Evolutionary conservation across 768 basidiomycete genomes (phyloP), one percentile per base, ranked within the genome.

Genomic region (Plicaturopsis crispa): DNA sequence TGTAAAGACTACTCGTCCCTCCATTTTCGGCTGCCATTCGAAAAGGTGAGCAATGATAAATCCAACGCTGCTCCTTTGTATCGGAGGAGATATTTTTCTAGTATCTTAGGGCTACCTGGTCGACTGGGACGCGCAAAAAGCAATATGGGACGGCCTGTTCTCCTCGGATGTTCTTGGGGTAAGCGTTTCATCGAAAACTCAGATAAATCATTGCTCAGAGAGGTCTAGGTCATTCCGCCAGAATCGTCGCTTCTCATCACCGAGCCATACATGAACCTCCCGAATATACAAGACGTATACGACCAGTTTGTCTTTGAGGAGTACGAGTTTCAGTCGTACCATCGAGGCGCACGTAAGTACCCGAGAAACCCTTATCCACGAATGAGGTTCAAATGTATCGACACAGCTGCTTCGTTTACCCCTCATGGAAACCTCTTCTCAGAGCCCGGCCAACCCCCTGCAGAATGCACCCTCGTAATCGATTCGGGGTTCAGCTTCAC

Each of bases 281-380:
- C 89, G 18, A 91, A 89, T 53, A 75, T 96, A 10, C 88, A 91
- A 60, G 87, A 91, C 19, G 73, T 87, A 23, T 92, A 93, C 51
- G 93, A 98, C 55, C 90, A 97, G 59, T 85, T 98, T 55, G 70
- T 94, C 2, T 97, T 96, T 51, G 93, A 97, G 56, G 91, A 97
- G 61, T 98, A 92, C 63, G 92, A 93, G 50, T 96, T 94, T 54
- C 68, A 72, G 33, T 78, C 86, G 33, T 91, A 87, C 56, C 69
- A 75, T 52, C 75, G 91, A 20, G 80, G 79, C 52, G 78, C 89
- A 38, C 83, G 93, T 94, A 61, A 55, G 85, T 68, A 14, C 10
- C 14, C n/a, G 26, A 8, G 10, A 8, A 28, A 28, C 10, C 26
- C 26, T 17, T 31, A 24, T 33, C 38, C 37, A 39, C 31, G 41